Evolutionary conservation across 208 protist genomes (phyloP).

Genomic region (Wallacemonas rigidus): DNA sequence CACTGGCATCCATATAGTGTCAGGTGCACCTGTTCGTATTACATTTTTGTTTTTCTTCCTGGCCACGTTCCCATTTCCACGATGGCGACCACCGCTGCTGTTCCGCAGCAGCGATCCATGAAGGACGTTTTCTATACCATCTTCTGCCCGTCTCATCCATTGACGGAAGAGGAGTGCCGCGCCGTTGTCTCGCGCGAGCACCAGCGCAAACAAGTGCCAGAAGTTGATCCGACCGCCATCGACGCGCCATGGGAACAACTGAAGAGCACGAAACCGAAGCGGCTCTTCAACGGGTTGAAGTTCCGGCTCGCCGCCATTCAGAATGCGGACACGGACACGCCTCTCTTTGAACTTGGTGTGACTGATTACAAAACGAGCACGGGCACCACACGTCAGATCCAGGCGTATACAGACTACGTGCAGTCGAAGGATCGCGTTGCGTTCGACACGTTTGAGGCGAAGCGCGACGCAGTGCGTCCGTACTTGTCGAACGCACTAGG

Average conservation of each 20-base stretch:
- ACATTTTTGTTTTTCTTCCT: background rate
- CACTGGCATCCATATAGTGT: too few relatives aligned
- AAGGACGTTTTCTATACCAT: conserved; percentile 13
- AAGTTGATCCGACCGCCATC: conserved; percentile 21
- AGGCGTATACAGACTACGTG: conserved; percentile 15
- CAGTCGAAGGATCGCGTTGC: background rate
- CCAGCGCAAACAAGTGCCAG: conserved; percentile 22
- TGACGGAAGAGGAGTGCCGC: conserved; percentile 6
- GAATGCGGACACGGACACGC: background rate
- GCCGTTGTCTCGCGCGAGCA: conserved; percentile 17
- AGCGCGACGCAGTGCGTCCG: conserved; percentile 6
- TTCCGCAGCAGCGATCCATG: background rate
- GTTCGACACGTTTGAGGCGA: conserved; percentile 3
- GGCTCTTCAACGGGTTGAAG: conserved; percentile 48
- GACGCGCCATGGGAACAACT: conserved; percentile 30
- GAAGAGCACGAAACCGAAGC: conserved; percentile 16
- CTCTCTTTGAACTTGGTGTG: conserved; percentile 37
- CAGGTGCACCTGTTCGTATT: too few relatives aligned
- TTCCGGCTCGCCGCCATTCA: conserved; percentile 37
- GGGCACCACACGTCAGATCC: conserved; percentile 32
- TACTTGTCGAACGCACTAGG: conserved; percentile 48
- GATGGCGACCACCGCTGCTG: too few relatives aligned
- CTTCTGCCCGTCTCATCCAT: conserved; percentile 12
- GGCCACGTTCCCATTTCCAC: background rate
- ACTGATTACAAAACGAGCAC: conserved; percentile 57